A percentile compares a stretch with the other conserved stretches of the same genome.
phyloP scores from a whole-genome alignment of 306 rosid genomes.

The Prunus padus region DNA sequence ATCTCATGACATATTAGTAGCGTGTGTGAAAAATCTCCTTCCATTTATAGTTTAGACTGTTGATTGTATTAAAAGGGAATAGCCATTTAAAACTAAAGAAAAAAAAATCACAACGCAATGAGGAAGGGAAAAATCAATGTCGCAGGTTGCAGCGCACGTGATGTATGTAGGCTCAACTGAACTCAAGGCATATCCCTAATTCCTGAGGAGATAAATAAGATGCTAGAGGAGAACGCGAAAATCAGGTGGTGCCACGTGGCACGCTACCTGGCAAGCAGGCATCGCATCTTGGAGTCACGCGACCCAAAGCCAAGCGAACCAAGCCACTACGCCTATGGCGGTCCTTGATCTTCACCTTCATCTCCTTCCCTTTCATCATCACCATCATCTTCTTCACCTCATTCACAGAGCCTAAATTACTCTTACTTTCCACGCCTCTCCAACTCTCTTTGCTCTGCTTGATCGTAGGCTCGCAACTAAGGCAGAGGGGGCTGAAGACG shows the following conservation, averaged over 20 bases:
- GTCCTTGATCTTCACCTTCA: slow-evolving; percentile 37
- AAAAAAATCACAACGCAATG: too few species aligned
- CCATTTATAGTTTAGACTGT: rapidly evolving
- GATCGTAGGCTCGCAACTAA: slow-evolving; percentile 17
- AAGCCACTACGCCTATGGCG: slow-evolving; percentile 51
- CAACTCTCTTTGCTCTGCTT: slow-evolving; percentile 7
- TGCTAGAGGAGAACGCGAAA: slow-evolving; percentile 48
- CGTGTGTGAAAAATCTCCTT: too few species aligned
- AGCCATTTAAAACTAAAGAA: background rate
- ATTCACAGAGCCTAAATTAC: background rate
- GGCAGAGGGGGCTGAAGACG: slow-evolving; percentile 1
- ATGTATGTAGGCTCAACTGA: background rate
- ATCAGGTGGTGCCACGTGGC: slow-evolving; percentile 74
- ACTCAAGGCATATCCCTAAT: slow-evolving; percentile 51
- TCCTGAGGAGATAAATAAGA: slow-evolving; percentile 52
- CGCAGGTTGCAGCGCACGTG: slow-evolving; percentile 21
- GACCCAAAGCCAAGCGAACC: slow-evolving; percentile 8
- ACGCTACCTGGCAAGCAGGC: slow-evolving; percentile 71
- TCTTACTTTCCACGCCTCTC: slow-evolving; percentile 11
- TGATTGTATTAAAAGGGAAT: background rate
- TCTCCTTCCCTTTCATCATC: slow-evolving; percentile 20
- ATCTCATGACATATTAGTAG: rapidly evolving
- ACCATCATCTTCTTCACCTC: slow-evolving; percentile 16
- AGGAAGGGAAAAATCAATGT: background rate
- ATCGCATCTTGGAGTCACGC: slow-evolving; percentile 58